Base-by-base conservation (phyloP, 352 stramenopile genomes). In the Phytophthora meadii region DNA sequence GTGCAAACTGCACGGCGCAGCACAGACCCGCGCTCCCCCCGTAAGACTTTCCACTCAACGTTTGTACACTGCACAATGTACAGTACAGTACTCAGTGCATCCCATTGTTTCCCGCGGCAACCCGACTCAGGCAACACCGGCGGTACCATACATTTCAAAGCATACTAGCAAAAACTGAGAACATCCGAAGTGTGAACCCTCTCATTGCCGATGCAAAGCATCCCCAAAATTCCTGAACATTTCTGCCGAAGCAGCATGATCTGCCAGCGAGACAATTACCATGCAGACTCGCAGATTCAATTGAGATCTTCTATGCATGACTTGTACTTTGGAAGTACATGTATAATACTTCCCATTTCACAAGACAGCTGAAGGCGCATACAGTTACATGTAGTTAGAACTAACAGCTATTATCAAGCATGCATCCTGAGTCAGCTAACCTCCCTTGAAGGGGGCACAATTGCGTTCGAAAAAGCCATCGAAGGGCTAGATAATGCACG, bases 121-220 rank as follows among this genome's bases (percentile, higher is more conserved):
- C 24, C 44, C 5, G 24, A 50, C 44, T 50, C 44, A 24, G 44
- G 2, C 44, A 47, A 51, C 25, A 52, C 40, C 27, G 42, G 54
- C 25, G 54, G 54, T 62, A 62, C 8, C 24, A 17, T 49, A 34
- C 10, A 54, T 54, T 22, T 45, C 15, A 17, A 14, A 54, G 8
- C n/a, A 45, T 44, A 70, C 55, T 66, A 66, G 47, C 61, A 66
- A 70, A 70, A 70, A 14, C 62, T 70, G 54, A 70, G 62, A 65
- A 36, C 62, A 58, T 66, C 48, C 48, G 54, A 10, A 55, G 39
- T 44, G 60, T 51, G 32, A 55, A 51, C 60, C 52, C 52, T 57
- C 60, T 68, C 61, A 68, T 34, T 48, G 6, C 51, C 37, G 54
- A 53, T 59, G 52, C 17, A 42, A n/a, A 19, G 34, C 42, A 39